Evolutionary conservation across 768 basidiomycete species (phyloP), one percentile per base, ranked within the genome.

Genomic region (Mycena olivaceomarginata): DNA sequence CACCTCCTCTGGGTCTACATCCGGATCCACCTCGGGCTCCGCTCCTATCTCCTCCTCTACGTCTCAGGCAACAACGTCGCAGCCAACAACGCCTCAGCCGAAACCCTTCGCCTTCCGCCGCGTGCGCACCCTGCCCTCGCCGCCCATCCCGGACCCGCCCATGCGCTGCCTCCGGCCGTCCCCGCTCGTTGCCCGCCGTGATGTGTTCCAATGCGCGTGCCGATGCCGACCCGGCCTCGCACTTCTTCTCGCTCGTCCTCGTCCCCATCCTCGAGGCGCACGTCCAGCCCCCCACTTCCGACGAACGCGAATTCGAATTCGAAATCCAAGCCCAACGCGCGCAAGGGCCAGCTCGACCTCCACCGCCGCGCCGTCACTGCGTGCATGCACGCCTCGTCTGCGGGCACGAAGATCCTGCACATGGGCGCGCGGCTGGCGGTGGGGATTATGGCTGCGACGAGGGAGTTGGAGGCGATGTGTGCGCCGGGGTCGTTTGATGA

Each of bases 351-450:
- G 92, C 6, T 46, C 1, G 90, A 94, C 80, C 85, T 94, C 20
- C 92, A 93, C 84, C 90, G 91, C 63, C 83, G 87, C 66, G 94
- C 94, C 9, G 89, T 95, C 76, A 91, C 87, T 63, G 86, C 88
- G 0, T 84, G 88, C 72, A 93, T 95, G 92, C 89, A 90, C 25
- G 83, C 85, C 75, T 89, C 91, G 0, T 89, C 92, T 0, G 89
- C 91, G 80, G 94, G 94, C 0, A 90, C 91, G 76, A 90, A 91
- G 82, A 91, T 95, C 59, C 88, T 94, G 22, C 87, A 88, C 77
- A 93, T 95, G 91, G 94, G 93, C 12, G 90, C 94, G 7, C 87
- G 92, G 39, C 85, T 93, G 43, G 93, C 93, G 15, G 83, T 94
- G 53, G 89, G 90, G 51, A 90, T 94, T 0, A 83, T 91, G 75